phyloP scores from a whole-genome alignment of 2,329 filamentous ascomycete species.

The Pseudogymnoascus sp. region DNA sequence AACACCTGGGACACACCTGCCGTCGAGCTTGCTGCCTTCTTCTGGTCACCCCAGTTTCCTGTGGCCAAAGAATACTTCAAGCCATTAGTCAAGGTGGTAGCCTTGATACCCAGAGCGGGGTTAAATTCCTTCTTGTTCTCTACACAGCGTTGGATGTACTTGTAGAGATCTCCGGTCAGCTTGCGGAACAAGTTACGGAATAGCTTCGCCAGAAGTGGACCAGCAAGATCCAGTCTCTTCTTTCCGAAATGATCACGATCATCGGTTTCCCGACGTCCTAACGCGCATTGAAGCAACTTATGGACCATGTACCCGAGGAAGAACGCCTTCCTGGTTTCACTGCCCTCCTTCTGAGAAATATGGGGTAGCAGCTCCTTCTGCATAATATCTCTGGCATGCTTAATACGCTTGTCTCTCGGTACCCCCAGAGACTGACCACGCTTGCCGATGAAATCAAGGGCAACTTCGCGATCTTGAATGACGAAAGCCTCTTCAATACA shows the following conservation, averaged over 20 bases:
- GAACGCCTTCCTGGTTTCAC: conserved; percentile 92
- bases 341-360: conserved; percentile 90
- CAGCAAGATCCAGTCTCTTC: conserved; percentile 92
- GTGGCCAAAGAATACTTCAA: conserved; percentile 95
- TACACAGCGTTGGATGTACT: conserved; percentile 85
- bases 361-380: conserved; percentile 96
- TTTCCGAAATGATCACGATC: conserved; percentile 99
- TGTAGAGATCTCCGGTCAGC: conserved; percentile 82
- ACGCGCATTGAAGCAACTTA: conserved; percentile 82
- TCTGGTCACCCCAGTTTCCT: conserved; percentile 99
- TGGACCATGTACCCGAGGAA: conserved; percentile 99
- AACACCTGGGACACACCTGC: conserved; percentile 97
- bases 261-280: conserved; percentile 88
- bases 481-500: conserved; percentile 96
- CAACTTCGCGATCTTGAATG: conserved; percentile 90
- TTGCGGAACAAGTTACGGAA: conserved; percentile 89
- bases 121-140: conserved; percentile 87
- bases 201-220: conserved; percentile 88
- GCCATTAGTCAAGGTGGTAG: conserved; percentile 82
- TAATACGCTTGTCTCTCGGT: conserved; percentile 77
- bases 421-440: conserved; percentile 71
- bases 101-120: conserved; percentile 82
- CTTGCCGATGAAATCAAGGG: conserved; percentile 91
- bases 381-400: conserved; percentile 87
- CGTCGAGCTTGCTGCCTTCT: conserved; percentile 91